Base-by-base conservation (phyloP, 108 stramenopile species). In the Cyclotella atomus region DNA sequence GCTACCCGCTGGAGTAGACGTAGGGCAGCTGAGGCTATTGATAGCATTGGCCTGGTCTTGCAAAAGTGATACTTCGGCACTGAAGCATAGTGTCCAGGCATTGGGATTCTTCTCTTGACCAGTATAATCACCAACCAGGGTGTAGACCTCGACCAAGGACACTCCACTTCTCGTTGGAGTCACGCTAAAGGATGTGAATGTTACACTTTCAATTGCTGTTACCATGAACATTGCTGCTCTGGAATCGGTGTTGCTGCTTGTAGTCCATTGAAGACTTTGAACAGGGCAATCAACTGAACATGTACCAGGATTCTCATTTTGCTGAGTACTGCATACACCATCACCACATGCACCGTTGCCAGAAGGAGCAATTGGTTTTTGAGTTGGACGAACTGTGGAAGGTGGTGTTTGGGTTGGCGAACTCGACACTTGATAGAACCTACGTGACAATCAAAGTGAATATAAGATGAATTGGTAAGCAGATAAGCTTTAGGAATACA, bases 51-150 rank as follows among this genome's bases (percentile, higher is more conserved):
- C 12, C 32, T 57, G 29, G n/a, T 32, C 29, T 57, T 32, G 15
- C 30, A 2, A 0, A n/a, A 57, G 56, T 57, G 29, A 14, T 30
- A 57, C n/a, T 14, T 10, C 20, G 1, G 15, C 32, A 30, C 56
- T 57, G 14, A 57, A 57, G 29, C 56, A 57, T 15, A 30, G 56
- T 14, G 15, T 12, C 56, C 56, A 57, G 15, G 56, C 28, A 32
- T 32, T 32, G 12, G 28, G 29, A 19, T 57, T 57, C 12, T 32
- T 28, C n/a, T 57, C 56, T 15, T 30, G 10, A n/a, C 56, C 56
- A 32, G 56, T n/a, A n/a, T 57, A 57, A 16, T 57, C 56, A 30
- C 56, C 56, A 57, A 57, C 56, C 1, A 28, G 56, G 4, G 56
- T 30, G 20, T 57, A 57, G 16, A 57, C n/a, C 56, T 57, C 56